Evolutionary conservation across 257 asterid genomes (phyloP), one percentile per base, ranked within the genome.

Genomic region (Gardenia jasminoides): DNA sequence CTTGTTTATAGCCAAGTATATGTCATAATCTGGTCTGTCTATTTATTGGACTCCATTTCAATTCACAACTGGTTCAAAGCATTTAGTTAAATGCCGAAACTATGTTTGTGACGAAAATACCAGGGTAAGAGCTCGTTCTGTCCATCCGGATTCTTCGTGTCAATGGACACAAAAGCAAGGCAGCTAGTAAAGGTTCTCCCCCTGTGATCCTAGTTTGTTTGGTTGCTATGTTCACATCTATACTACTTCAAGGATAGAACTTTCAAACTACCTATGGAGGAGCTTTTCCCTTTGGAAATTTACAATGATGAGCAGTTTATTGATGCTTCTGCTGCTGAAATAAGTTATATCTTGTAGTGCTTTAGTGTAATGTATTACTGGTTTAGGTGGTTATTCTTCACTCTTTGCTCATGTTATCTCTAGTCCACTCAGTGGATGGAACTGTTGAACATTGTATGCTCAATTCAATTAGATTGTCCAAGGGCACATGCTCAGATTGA

Each of bases 71-170:
- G 69, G 26, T 50, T 43, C 13, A 36, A 73, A 75, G 68, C 73
- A 31, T 62, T 76, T 31, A 47, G 65, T 24, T 47, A 31, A 56
- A 74, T 75, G 80, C 67, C 76, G 62, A 59, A 22, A 36, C 56
- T 11, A 50, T 71, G 24, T 76, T 71, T 31, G 65, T 47, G 59
- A 36, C 76, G 13, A 56, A 56, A 5, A 72, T 71, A 81, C 75
- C 81, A 76, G 80, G 80, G 36, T 47, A 65, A 47, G 80, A 81
- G 67, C 78, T 59, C 48, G 36, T 69, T 70, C 67, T 39, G 65
- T 66, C 28, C 5, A 13, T 66, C 80, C 9, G n/a, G 75, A 19
- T 80, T 73, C 52, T 19, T 64, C 79, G 20, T 73, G 79, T 61
- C 73, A 47, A 36, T 36, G 19, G 41, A 24, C 64, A 26, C 50